Evolutionary conservation across 148 eudicot species (phyloP).

Genomic region (Simmondsia chinensis): DNA sequence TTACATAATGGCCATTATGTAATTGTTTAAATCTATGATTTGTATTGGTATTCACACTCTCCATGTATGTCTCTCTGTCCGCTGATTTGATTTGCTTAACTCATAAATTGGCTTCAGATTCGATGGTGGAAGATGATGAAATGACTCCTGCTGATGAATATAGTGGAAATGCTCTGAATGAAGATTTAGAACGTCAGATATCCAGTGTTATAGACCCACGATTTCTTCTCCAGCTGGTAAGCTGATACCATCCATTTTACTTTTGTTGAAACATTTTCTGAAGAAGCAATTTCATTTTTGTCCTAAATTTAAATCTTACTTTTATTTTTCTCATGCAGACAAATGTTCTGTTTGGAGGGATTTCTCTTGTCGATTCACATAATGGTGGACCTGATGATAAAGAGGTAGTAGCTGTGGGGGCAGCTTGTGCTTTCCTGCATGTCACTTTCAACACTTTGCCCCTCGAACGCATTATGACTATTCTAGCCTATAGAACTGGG

Average conservation of each 20-base stretch:
- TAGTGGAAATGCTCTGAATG: slow-evolving; percentile 32
- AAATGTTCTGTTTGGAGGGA: slow-evolving; percentile 64
- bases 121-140: slow-evolving; percentile 56
- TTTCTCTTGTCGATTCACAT: slow-evolving; percentile 28
- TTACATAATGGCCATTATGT: too few relatives aligned
- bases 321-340: slow-evolving; percentile 42
- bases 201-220: slow-evolving; percentile 67
- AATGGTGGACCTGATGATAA: slow-evolving; percentile 34
- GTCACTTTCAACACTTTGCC: slow-evolving; percentile 81
- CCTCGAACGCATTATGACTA: slow-evolving; percentile 73
- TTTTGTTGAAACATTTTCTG: neutral
- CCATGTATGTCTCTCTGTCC: neutral
- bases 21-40: too few relatives aligned
- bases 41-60: too few relatives aligned
- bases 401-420: slow-evolving; percentile 67
- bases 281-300: neutral
- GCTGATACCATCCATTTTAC: slow-evolving; percentile 5
- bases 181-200: slow-evolving; percentile 67
- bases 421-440: slow-evolving; percentile 85
- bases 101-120: slow-evolving; percentile 23
- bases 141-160: slow-evolving; percentile 45
- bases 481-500: slow-evolving; percentile 80
- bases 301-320: neutral
- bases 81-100: neutral
- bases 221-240: slow-evolving; percentile 80